Percentiles rank a stretch among this genome's conserved stretches.
These are phyloP conservation scores for Salpingoeca rosetta DNA, from an alignment of 78 protist species.

Conservation along the genomic window DNA sequence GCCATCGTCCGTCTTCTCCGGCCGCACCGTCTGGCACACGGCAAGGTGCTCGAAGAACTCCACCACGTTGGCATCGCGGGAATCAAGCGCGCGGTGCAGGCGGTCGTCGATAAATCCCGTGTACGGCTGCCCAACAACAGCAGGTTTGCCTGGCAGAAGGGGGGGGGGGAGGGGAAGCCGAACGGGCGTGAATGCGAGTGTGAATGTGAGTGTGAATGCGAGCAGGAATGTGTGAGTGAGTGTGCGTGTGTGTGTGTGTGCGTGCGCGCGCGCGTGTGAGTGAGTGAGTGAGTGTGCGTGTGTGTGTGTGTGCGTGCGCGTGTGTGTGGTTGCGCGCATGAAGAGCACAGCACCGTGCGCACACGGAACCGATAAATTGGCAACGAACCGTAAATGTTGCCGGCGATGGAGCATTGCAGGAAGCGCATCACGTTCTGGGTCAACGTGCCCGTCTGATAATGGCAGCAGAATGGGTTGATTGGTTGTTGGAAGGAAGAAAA, in stretches of 20 bases:
- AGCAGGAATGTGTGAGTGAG: neutral
- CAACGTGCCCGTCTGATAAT: slow-evolving; percentile 56
- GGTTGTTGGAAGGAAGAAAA: neutral
- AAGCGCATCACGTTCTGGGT: slow-evolving; percentile 61
- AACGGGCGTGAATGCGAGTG: neutral
- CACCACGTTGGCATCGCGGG: neutral
- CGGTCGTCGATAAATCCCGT: neutral
- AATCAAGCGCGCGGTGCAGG: neutral
- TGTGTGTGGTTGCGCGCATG: too few species aligned
- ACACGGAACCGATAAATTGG: too few species aligned
- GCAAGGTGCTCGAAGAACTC: slow-evolving; percentile 55
- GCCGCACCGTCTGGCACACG: slow-evolving; percentile 73
- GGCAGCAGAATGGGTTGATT: neutral
- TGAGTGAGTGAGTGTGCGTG: neutral
- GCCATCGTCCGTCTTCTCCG: slow-evolving; percentile 19
- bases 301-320: neutral
- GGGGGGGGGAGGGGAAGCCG: neutral
- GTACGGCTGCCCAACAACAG: too few species aligned
- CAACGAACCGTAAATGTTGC: slow-evolving; percentile 15
- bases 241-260: slow-evolving; percentile 2
- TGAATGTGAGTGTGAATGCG: too few species aligned
- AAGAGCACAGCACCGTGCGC: too few species aligned
- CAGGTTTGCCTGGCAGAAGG: too few species aligned
- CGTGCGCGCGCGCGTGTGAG: too few species aligned
- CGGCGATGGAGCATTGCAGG: slow-evolving; percentile 34